phyloP scores from a whole-genome alignment of 768 basidiomycete genomes.

The Rhodotorula kratochvilovae region DNA sequence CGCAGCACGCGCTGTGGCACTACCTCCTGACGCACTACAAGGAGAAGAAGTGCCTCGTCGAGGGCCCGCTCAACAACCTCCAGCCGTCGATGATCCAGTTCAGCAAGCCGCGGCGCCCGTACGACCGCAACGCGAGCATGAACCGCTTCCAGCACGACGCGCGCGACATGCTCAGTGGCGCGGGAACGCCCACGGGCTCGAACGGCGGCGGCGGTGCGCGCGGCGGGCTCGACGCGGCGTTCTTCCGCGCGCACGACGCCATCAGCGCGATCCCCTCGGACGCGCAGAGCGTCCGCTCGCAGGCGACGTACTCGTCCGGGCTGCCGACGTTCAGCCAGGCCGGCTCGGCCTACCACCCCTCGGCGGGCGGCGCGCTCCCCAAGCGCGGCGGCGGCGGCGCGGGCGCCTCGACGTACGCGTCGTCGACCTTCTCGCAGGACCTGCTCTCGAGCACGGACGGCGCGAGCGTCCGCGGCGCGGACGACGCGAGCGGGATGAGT shows the following conservation, averaged over 20 bases:
- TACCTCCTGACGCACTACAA: slow-evolving; percentile 98
- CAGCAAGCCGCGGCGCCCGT: slow-evolving; percentile 87
- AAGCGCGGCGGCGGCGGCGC: slow-evolving; percentile 52
- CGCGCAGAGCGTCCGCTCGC: slow-evolving; percentile 89
- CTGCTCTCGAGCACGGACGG: slow-evolving; percentile 20
- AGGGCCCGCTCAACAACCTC: slow-evolving; percentile 91
- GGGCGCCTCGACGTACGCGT: slow-evolving; percentile 58
- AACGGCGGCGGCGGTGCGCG: background rate
- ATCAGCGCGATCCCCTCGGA: slow-evolving; percentile 92
- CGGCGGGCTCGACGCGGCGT: slow-evolving; percentile 80
- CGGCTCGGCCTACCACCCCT: slow-evolving; percentile 59
- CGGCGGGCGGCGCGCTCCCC: slow-evolving; percentile 2
- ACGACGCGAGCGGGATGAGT: slow-evolving; percentile 52
- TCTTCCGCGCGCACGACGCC: slow-evolving; percentile 91
- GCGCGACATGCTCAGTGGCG: slow-evolving; percentile 60
- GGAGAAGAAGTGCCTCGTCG: slow-evolving; percentile 86
- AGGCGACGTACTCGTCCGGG: slow-evolving; percentile 90
- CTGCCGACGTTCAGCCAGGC: slow-evolving; percentile 70
- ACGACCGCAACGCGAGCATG: slow-evolving; percentile 87
- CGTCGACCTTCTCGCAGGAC: slow-evolving; percentile 42
- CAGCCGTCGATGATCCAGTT: slow-evolving; percentile 99
- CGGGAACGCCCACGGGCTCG: background rate
- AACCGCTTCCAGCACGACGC: slow-evolving; percentile 88
- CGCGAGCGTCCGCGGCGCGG: slow-evolving; percentile 13
- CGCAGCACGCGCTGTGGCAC: slow-evolving; percentile 95